phyloP scores from a whole-genome alignment of 2,329 filamentous ascomycete genomes.

The Aspergillus ibericus region DNA sequence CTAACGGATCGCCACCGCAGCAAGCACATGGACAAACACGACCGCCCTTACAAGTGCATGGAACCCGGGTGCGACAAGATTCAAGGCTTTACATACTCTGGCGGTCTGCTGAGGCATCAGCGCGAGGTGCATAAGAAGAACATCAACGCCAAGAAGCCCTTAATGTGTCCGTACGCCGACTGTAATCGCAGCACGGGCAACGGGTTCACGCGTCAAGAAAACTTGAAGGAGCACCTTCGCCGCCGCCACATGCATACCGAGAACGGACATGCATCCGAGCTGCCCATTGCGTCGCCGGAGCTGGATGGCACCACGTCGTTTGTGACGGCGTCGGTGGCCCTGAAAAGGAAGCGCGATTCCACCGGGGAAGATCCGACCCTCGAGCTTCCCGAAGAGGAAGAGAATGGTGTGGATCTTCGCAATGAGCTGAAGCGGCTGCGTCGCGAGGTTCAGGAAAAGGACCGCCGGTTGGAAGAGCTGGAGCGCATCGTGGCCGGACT shows the following conservation, averaged over 20 bases:
- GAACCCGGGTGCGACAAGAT: constrained; percentile 85
- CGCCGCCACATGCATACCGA: constrained; percentile 70
- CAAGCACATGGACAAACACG: constrained; percentile 99
- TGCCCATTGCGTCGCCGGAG: constrained; percentile 33
- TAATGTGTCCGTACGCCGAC: constrained; percentile 80
- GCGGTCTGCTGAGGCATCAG: constrained; percentile 84
- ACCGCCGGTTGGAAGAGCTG: constrained; percentile 44
- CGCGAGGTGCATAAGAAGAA: constrained; percentile 92
- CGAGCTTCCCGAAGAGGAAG: constrained; percentile 34
- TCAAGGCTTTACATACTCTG: constrained; percentile 91
- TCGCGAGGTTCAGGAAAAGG: constrained; percentile 62
- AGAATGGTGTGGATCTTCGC: constrained; percentile 52
- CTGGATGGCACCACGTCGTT: constrained; percentile 34
- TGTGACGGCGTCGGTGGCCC: constrained; percentile 26
- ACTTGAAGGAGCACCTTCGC: constrained; percentile 87
- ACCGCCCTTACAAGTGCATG: constrained; percentile 84
- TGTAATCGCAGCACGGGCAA: constrained; percentile 88
- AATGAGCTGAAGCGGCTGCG: constrained; percentile 67
- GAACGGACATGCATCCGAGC: constrained; percentile 30
- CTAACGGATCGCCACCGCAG: constrained; percentile 48
- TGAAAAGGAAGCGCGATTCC: constrained; percentile 40
- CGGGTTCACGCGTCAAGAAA: constrained; percentile 90
- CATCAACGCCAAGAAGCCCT: constrained; percentile 80
- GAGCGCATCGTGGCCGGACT: constrained; percentile 40
- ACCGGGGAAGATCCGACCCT: constrained; percentile 28